Percentiles rank a stretch among this genome's conserved stretches.
Conservation (phyloP, 2,329 filamentous ascomycete species). For the Pestalotiopsis sp. region DNA sequence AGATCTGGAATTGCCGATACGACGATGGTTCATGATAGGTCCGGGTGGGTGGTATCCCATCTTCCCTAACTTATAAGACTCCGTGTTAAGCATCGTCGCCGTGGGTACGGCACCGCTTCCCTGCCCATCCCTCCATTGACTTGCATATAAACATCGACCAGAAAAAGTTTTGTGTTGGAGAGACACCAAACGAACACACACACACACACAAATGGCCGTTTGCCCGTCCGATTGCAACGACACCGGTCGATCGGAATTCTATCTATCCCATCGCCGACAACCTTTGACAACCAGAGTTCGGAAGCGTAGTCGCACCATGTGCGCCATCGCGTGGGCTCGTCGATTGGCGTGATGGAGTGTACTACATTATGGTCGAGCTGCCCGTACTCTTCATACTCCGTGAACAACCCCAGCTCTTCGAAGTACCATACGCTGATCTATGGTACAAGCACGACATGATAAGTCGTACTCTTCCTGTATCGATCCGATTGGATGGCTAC, state of each 20-base stretch:
- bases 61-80: neutral
- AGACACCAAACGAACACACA: neutral
- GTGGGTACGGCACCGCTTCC: slow-evolving; percentile 3
- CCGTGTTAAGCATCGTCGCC: slow-evolving; percentile 12
- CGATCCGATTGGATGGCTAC: neutral
- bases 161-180: neutral
- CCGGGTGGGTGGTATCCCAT: neutral
- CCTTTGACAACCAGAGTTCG: neutral
- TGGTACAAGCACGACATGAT: neutral
- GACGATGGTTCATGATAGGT: neutral
- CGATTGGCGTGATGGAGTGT: neutral
- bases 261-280: neutral
- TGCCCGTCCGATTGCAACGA: neutral
- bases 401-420: neutral
- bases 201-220: neutral
- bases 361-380: neutral
- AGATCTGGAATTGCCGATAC: neutral
- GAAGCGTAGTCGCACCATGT: neutral
- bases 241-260: too few species aligned
- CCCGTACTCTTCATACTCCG: neutral
- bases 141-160: neutral
- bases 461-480: neutral
- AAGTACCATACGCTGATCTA: neutral
- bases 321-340: neutral
- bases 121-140: neutral